A percentile compares a stretch with the other conserved stretches of the same genome.
Conservation (phyloP, 2,329 filamentous ascomycete species). For the Shiraia sp. region DNA sequence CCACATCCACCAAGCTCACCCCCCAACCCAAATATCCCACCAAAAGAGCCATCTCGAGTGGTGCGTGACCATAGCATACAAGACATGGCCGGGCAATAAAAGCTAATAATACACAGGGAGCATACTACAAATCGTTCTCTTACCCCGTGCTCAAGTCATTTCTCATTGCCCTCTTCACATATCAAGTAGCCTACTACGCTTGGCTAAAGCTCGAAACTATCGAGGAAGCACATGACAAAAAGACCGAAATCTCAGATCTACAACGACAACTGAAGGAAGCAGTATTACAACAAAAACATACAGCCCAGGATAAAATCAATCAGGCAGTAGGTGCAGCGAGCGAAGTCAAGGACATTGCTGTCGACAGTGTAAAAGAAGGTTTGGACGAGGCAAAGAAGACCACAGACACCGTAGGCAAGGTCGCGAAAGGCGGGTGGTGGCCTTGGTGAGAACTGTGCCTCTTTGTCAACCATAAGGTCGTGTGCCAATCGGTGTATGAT, state of each 20-base stretch:
- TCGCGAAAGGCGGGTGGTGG: slow-evolving; percentile 28
- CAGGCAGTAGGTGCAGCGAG: slow-evolving; percentile 10
- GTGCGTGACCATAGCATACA: slow-evolving; percentile 16
- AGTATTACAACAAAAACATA: slow-evolving; percentile 19
- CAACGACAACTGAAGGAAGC: slow-evolving; percentile 28
- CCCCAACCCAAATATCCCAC: slow-evolving; percentile 13
- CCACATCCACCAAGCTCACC: slow-evolving; percentile 13
- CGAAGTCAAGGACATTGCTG: slow-evolving; percentile 8
- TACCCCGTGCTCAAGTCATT: slow-evolving; percentile 74
- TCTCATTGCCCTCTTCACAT: slow-evolving; percentile 74
- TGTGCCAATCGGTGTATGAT: neutral
- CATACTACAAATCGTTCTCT: slow-evolving; percentile 76
- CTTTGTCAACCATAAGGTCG: too few relatives aligned
- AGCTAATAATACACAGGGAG: slow-evolving; percentile 35
- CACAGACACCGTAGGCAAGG: slow-evolving; percentile 13
- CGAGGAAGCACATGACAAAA: slow-evolving; percentile 64
- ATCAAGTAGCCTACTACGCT: slow-evolving; percentile 74
- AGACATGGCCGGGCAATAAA: neutral
- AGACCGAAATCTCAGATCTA: slow-evolving; percentile 22
- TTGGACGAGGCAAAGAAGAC: slow-evolving; percentile 16
- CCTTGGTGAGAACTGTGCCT: slow-evolving; percentile 20
- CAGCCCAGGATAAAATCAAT: slow-evolving; percentile 9
- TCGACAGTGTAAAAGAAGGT: slow-evolving; percentile 18
- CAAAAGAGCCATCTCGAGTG: slow-evolving; percentile 23
- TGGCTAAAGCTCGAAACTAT: slow-evolving; percentile 77